phyloP scores from a whole-genome alignment of 176 grass and related monocot species.

The Cymbopogon citratus region DNA sequence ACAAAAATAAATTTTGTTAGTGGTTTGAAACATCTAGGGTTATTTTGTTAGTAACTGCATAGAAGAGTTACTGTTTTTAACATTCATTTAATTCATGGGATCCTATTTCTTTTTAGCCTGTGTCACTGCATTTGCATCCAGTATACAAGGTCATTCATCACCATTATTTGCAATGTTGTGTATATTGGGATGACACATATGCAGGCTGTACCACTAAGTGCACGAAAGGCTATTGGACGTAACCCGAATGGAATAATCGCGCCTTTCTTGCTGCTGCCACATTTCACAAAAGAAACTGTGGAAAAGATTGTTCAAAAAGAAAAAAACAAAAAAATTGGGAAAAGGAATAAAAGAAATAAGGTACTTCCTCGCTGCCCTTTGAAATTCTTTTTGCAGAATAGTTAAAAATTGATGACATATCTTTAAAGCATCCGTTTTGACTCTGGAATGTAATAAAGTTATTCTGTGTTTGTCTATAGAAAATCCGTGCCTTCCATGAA shows the following conservation, averaged over 20 bases:
- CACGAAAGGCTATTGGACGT: constrained; percentile 70
- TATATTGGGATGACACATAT: constrained; percentile 23
- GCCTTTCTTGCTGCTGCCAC: constrained; percentile 88
- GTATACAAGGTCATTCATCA: background rate
- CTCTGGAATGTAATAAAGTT: background rate
- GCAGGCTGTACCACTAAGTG: constrained; percentile 83
- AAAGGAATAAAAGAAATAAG: too few relatives aligned
- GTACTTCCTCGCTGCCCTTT: constrained; percentile 16
- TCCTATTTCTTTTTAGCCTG: background rate
- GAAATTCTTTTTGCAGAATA: background rate
- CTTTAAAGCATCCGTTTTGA: background rate
- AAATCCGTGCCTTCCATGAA: constrained; percentile 86
- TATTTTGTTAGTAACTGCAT: background rate
- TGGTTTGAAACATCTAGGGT: background rate
- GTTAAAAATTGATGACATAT: background rate
- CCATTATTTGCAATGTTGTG: constrained; percentile 18
- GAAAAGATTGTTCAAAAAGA: constrained; percentile 79
- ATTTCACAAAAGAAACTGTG: constrained; percentile 72
- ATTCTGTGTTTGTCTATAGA: constrained; percentile 40
- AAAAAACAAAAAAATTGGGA: too few relatives aligned
- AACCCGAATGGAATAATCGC: constrained; percentile 84
- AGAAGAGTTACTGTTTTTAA: background rate
- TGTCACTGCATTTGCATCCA: background rate
- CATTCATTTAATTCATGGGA: background rate
- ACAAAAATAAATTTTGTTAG: background rate